Percentiles rank a stretch among this genome's conserved stretches.
Evolutionary conservation across 2,329 filamentous ascomycete species (phyloP).

Genomic region (Phaeosphaeriaceae sp.): DNA sequence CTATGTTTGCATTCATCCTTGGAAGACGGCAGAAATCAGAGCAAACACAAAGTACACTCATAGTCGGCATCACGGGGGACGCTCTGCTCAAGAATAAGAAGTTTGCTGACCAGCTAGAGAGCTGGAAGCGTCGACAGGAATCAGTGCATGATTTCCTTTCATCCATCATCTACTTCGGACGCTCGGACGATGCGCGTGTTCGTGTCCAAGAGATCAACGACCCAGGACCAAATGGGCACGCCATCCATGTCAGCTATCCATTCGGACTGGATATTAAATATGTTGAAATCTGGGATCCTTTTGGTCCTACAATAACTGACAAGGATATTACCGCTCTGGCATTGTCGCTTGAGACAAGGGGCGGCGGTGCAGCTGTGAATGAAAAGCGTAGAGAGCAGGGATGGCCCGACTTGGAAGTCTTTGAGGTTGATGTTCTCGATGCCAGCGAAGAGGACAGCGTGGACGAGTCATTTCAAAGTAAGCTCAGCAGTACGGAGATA

Average conservation of each 20-base stretch:
- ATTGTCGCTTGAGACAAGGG: conserved; percentile 85
- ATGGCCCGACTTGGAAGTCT: conserved; percentile 78
- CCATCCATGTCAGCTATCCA: conserved; percentile 64
- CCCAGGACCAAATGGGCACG: conserved; percentile 57
- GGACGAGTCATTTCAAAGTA: conserved; percentile 72
- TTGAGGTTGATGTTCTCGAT: conserved; percentile 88
- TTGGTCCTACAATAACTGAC: conserved; percentile 87
- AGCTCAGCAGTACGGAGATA: conserved; percentile 92
- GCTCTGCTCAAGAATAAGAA: conserved; percentile 88
- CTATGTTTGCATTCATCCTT: conserved; percentile 79
- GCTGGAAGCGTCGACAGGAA: conserved; percentile 76
- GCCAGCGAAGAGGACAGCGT: conserved; percentile 60
- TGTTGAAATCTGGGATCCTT: conserved; percentile 85
- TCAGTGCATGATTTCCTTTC: conserved; percentile 74
- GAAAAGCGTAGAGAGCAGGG: conserved; percentile 76
- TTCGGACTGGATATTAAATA: conserved; percentile 73
- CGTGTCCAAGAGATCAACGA: conserved; percentile 54
- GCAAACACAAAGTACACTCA: conserved; percentile 61
- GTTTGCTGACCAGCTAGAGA: conserved; percentile 78
- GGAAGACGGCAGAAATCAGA: conserved; percentile 44
- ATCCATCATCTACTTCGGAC: conserved; percentile 65
- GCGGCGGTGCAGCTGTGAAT: conserved; percentile 86
- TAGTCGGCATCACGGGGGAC: conserved; percentile 88
- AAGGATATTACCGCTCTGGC: conserved; percentile 79
- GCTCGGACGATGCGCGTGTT: conserved; percentile 52